These are phyloP conservation scores for Aureobasidium melanogenum DNA, from an alignment of 2,329 filamentous ascomycete genomes.

Conservation along the genomic window DNA sequence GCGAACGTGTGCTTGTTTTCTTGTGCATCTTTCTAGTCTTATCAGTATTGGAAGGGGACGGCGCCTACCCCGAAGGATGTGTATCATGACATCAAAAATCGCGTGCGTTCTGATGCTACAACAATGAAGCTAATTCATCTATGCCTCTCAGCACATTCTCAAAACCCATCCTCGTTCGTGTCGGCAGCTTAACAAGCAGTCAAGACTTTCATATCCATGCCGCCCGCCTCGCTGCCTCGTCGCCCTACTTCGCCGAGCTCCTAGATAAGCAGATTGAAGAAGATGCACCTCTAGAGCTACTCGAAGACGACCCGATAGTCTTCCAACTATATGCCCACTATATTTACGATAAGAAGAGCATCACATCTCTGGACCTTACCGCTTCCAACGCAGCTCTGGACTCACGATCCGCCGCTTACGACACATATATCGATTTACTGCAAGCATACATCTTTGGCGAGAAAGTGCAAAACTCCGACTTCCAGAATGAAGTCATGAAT, in stretches of 20 bases:
- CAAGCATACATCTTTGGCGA: conserved; percentile 13
- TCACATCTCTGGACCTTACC: neutral
- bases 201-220: conserved; percentile 10
- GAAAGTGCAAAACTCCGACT: conserved; percentile 8
- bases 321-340: conserved; percentile 12
- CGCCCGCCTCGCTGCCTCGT: conserved; percentile 2
- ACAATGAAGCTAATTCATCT: neutral
- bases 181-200: neutral
- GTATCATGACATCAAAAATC: neutral
- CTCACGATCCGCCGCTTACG: neutral
- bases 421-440: conserved; percentile 10
- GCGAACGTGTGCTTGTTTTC: neutral
- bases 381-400: neutral
- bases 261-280: conserved; percentile 3
- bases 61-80: neutral
- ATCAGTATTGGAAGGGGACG: neutral
- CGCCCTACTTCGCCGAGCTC: neutral
- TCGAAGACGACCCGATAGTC: conserved; percentile 7
- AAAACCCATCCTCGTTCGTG: conserved; percentile 8
- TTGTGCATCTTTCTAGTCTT: neutral
- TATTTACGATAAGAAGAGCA: conserved; percentile 8
- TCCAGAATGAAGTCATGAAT: conserved; percentile 13
- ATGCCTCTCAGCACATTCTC: neutral
- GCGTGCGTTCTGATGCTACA: neutral
- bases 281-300: neutral